Percentiles rank a stretch among this genome's conserved stretches.
Evolutionary conservation across 2,329 filamentous ascomycete species (phyloP).

Genomic region (Verticillium alfalfae): DNA sequence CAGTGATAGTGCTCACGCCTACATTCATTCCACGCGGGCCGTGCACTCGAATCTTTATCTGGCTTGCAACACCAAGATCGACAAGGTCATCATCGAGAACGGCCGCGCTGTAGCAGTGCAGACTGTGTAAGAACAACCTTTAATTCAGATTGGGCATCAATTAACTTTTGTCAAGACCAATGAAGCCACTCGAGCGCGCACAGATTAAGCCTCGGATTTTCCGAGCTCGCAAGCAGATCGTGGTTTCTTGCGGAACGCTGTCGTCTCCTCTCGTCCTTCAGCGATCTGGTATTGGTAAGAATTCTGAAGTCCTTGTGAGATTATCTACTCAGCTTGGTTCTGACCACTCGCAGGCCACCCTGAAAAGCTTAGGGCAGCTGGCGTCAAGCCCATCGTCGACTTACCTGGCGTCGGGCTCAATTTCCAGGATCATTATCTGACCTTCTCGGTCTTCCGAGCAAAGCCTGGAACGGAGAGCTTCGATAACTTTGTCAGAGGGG

Average conservation of each 20-base stretch:
- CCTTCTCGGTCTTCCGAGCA: conserved; percentile 64
- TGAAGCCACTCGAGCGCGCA: conserved; percentile 59
- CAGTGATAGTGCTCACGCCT: conserved; percentile 72
- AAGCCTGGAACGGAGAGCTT: conserved; percentile 74
- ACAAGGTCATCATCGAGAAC: conserved; percentile 70
- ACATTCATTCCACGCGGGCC: conserved; percentile 70
- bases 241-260: conserved; percentile 67
- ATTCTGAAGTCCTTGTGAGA: no score
- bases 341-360: conserved; percentile 44
- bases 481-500: conserved; percentile 73
- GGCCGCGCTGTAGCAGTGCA: conserved; percentile 67
- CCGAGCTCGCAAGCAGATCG: conserved; percentile 67
- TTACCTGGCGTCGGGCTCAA: conserved; percentile 70
- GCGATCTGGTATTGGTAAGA: conserved; percentile 60
- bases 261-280: conserved; percentile 72
- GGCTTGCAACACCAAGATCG: conserved; percentile 70
- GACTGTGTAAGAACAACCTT: conserved; percentile 42
- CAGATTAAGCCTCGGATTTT: conserved; percentile 50
- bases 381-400: conserved; percentile 64
- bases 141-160: conserved; percentile 15
- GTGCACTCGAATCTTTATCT: conserved; percentile 67
- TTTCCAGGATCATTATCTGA: conserved; percentile 73
- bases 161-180: conserved; percentile 29
- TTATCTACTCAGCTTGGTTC: neutral
- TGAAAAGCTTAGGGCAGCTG: conserved; percentile 62